Base-by-base conservation (phyloP, 768 basidiomycete genomes). In the Termitomyces bulborhizus region DNA sequence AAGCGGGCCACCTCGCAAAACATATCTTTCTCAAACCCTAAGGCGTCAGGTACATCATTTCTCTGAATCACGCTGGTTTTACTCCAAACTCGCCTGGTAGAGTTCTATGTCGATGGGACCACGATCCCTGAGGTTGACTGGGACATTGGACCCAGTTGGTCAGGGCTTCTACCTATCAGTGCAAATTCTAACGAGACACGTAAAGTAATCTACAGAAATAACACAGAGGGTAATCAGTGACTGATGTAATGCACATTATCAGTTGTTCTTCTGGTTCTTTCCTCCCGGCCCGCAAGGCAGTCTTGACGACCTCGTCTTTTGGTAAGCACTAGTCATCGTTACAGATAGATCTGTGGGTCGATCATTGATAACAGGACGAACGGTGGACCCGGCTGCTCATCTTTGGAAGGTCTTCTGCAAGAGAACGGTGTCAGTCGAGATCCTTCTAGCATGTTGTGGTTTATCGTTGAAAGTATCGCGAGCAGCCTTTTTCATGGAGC, bases 1-100 rank as follows among this genome's bases (percentile, higher is more conserved):
- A 53, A 47, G 16, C 50, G 50, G 11, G 27, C 31, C 11, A 31
- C 46, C 9, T 11, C 31, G 0, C 44, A 49, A n/a, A 57, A 57
- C 42, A 57, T 57, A 21, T 54, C 57, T 3, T 57, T 57, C 26
- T 57, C 57, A 4, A 57, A 57, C 41, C 57, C 57, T 31, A 57
- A 54, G 36, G 57, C 57, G 43, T 57, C 57, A 21, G 51, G 57
- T 57, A 41, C 15, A 41, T 48, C 15, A 13, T 16, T 16, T 36
- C 6, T 48, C 32, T 24, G 2, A 15, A 9, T 8, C 3, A 36
- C 6, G 8, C 13, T 15, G 21, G 34, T 34, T 16, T 27, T 32
- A 48, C 46, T 24, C 21, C 21, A 2, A 48, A 12, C 8, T 8
- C 18, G 21, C 21, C 12, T 24, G n/a, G 7, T 15, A 46, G 46